Evolutionary conservation across 2,329 filamentous ascomycete genomes (phyloP).

Genomic region (Chrysosporium queenslandicum): DNA sequence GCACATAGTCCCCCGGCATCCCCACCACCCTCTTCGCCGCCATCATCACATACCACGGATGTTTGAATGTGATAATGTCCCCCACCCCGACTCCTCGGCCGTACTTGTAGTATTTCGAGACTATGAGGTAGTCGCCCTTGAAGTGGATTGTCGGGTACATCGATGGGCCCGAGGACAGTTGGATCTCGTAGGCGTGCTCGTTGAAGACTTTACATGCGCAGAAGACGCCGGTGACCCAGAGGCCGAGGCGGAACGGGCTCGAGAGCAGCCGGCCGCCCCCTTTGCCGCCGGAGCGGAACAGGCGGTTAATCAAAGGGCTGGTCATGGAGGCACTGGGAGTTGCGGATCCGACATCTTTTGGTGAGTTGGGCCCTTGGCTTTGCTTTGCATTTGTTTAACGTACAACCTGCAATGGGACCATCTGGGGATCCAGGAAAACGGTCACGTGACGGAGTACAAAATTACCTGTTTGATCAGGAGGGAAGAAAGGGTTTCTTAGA

Average conservation of each 20-base stretch:
- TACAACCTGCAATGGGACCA: too few species aligned
- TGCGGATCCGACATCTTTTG: neutral
- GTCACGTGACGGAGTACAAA: too few species aligned
- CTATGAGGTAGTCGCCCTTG: constrained; percentile 57
- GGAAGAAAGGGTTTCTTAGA: too few species aligned
- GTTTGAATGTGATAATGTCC: constrained; percentile 69
- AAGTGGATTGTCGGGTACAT: constrained; percentile 80
- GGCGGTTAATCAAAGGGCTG: neutral
- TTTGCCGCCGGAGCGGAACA: constrained; percentile 3
- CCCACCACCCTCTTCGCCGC: constrained; percentile 73
- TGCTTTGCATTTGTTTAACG: neutral
- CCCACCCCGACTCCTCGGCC: constrained; percentile 64
- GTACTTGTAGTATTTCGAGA: constrained; percentile 56
- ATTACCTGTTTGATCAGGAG: too few species aligned
- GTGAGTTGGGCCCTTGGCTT: neutral
- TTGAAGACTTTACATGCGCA: constrained; percentile 31
- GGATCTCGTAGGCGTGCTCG: constrained; percentile 54
- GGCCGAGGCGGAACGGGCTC: constrained; percentile 21
- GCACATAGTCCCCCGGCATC: constrained; percentile 53
- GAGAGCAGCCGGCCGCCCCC: neutral
- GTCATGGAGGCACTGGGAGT: constrained; percentile 1
- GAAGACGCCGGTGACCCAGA: constrained; percentile 28
- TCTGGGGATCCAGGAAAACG: too few species aligned
- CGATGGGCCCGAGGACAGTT: constrained; percentile 58
- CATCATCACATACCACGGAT: constrained; percentile 55